phyloP scores from a whole-genome alignment of 2,329 filamentous ascomycete genomes.

The Colletotrichum cordylinicola region DNA sequence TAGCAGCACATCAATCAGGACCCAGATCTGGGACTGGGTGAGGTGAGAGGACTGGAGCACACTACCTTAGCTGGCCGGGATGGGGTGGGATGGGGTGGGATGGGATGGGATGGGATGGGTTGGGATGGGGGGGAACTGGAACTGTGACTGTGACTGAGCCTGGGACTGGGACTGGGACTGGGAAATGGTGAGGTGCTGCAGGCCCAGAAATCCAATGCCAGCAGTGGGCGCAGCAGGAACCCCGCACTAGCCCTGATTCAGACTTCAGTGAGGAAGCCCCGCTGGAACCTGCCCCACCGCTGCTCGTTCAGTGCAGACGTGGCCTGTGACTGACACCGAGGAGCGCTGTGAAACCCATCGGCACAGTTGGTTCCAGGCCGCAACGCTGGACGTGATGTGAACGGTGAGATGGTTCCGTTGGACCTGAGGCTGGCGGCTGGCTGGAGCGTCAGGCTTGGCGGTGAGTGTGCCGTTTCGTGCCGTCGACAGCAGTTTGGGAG shows the following conservation, averaged over 20 bases:
- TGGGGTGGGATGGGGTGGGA: not conserved
- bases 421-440: not conserved
- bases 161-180: not conserved
- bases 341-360: conserved; percentile 13
- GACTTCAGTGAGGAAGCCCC: not conserved
- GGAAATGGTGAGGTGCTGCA: not conserved
- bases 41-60: not conserved
- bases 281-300: not conserved
- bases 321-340: conserved; percentile 2
- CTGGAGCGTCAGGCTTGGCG: conserved; percentile 8
- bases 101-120: not conserved
- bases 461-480: not conserved
- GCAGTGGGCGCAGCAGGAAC: conserved; percentile 18
- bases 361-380: conserved; percentile 10
- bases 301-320: conserved; percentile 2
- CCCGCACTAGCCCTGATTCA: conserved; percentile 23
- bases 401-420: not conserved
- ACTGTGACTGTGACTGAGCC: not conserved
- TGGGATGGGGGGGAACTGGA: not conserved
- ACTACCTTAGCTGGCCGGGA: not conserved
- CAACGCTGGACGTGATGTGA: not conserved
- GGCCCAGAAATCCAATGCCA: conserved; percentile 9
- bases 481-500: not conserved
- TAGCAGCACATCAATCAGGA: not conserved
- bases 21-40: not conserved